Evolutionary conservation across 768 basidiomycete species (phyloP), one percentile per base, ranked within the genome.

Genomic region (Hypsizygus marmoreus): DNA sequence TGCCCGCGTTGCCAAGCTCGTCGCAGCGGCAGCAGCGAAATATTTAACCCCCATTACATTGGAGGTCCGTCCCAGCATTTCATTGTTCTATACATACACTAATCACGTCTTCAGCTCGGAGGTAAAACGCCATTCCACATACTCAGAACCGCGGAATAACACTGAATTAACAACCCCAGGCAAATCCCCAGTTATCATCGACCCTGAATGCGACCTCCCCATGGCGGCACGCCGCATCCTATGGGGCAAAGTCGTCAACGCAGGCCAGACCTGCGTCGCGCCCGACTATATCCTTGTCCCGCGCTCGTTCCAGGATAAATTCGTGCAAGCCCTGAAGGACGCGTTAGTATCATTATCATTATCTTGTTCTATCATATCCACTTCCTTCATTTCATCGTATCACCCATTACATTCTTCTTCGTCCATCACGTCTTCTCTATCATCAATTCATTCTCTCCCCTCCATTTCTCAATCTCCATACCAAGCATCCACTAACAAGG

Each of bases 211-310:
- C 43, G 84, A 93, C 58, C 65, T 92, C 39, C 72, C 81, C 45
- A 66, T 74, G 4, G 75, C 84, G 0, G 87, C 88, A 2, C 76
- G 75, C 32, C 76, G 91, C n/a, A 72, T 94, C 33, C 62, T 91
- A 26, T 92, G 88, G 88, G 89, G 89, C n/a, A 90, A 90, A 36
- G 63, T 69, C n/a, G 65, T 74, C 28, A 94, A 94, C 54, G 81
- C 79, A 0, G 91, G 91, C 2, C 79, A 91, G 69, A 82, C 82
- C 1, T 93, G 91, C 46, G 71, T 84, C 3, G 81, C 86, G 4
- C 79, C 79, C 0, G 79, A 81, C 53, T 80, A 81, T 48, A 64
- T 78, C 14, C 70, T 80, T 41, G 74, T 81, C 4, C 73, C 74
- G 10, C 66, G 57, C 19, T 63, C 65, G 3, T 68, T 73, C 58